These are phyloP conservation scores for Thelonectria rubi DNA, from an alignment of 2,329 filamentous ascomycete species.

Conservation along the genomic window DNA sequence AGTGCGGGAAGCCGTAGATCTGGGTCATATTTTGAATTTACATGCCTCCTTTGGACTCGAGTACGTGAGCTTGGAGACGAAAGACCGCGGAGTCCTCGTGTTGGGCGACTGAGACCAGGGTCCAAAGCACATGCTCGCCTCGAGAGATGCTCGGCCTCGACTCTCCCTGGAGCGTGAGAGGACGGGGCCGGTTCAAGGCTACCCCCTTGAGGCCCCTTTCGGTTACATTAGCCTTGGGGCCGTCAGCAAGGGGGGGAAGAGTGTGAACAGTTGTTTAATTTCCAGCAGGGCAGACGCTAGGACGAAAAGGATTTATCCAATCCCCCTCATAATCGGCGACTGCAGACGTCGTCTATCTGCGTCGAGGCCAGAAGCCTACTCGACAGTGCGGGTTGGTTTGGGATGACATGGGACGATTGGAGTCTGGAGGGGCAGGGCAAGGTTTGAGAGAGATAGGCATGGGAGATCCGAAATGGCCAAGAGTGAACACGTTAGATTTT, in stretches of 20 bases:
- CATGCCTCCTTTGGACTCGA: neutral
- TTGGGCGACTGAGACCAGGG: neutral
- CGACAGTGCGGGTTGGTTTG: too few relatives aligned
- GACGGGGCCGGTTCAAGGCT: too few relatives aligned
- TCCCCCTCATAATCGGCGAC: neutral
- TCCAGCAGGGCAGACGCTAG: slow-evolving; percentile 2
- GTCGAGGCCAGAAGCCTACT: neutral
- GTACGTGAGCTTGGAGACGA: neutral
- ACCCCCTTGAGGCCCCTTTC: neutral
- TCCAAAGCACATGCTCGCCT: neutral
- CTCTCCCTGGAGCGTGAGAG: too few relatives aligned
- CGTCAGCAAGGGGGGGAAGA: neutral
- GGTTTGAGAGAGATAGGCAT: neutral
- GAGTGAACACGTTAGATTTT: too few relatives aligned
- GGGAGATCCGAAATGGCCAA: neutral
- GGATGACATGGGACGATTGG: neutral
- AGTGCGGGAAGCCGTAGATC: neutral
- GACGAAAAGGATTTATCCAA: neutral
- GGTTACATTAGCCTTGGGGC: neutral
- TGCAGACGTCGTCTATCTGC: slow-evolving; percentile 12
- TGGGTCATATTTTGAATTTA: neutral
- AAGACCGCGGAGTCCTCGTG: neutral
- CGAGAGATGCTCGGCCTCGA: too few relatives aligned
- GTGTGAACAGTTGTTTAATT: slow-evolving; percentile 12
- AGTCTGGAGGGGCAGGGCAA: too few relatives aligned